Percentiles rank a stretch among this genome's conserved stretches.
phyloP scores from a whole-genome alignment of 2,329 filamentous ascomycete species.

The Byssoonygena ceratinophila region DNA sequence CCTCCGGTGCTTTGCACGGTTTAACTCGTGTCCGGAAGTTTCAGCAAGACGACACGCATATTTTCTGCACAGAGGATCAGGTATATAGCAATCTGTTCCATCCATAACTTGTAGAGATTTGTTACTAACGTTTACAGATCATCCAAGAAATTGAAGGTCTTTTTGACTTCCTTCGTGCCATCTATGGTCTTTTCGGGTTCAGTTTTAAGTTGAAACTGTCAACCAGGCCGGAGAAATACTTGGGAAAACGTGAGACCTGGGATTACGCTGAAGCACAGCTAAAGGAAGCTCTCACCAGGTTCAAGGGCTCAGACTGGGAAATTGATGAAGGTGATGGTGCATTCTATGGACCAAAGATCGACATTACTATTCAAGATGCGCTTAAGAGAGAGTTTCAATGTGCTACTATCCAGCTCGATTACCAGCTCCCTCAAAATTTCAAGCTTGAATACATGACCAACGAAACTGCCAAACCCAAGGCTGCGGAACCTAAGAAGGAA shows the following conservation, averaged over 20 bases:
- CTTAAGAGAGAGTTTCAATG: conserved; percentile 77
- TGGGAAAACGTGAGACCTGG: conserved; percentile 82
- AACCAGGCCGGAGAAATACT: conserved; percentile 77
- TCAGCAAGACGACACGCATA: conserved; percentile 92
- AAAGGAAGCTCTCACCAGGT: conserved; percentile 66
- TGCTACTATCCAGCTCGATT: conserved; percentile 89
- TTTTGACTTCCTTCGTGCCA: conserved; percentile 73
- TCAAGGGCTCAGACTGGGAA: conserved; percentile 68
- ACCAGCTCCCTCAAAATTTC: conserved; percentile 76
- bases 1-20: conserved; percentile 80
- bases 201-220: conserved; percentile 92
- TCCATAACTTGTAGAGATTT: not conserved
- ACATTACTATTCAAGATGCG: conserved; percentile 86
- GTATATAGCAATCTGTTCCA: conserved; percentile 21
- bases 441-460: conserved; percentile 75
- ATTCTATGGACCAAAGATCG: conserved; percentile 98
- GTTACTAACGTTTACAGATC: conserved; percentile 35
- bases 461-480: conserved; percentile 43
- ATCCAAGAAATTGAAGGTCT: conserved; percentile 65
- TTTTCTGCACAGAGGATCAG: conserved; percentile 82
- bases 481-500: conserved; percentile 33
- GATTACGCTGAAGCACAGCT: conserved; percentile 75
- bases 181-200: conserved; percentile 77
- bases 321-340: conserved; percentile 91
- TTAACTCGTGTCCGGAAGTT: conserved; percentile 88